phyloP scores from a whole-genome alignment of 306 rosid species.

The Medicago lupulina region DNA sequence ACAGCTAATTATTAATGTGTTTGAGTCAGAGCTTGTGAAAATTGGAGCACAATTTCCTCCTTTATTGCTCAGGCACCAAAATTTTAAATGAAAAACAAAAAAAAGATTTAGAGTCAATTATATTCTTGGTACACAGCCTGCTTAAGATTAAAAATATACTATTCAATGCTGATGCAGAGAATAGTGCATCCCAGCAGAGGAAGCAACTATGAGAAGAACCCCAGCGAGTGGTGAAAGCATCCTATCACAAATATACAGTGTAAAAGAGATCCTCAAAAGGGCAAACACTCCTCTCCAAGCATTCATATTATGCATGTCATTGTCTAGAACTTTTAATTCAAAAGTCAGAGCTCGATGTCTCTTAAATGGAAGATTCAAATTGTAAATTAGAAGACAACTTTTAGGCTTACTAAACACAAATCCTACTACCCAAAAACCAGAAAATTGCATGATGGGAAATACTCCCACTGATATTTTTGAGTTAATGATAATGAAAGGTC shows the following conservation, averaged over 20 bases:
- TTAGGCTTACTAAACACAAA: neutral
- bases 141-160: neutral
- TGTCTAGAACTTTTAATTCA: neutral
- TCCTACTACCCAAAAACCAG: neutral
- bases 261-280: neutral
- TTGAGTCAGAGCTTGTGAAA: neutral
- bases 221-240: neutral
- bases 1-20: neutral
- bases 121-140: neutral
- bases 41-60: conserved; percentile 7
- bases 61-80: neutral
- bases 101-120: neutral
- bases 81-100: neutral
- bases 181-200: neutral
- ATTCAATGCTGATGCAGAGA: neutral
- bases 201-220: neutral
- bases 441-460: conserved; percentile 22
- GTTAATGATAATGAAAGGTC: conserved; percentile 10
- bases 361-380: conserved; percentile 4
- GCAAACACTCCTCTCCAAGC: neutral
- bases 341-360: conserved; percentile 15
- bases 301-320: neutral
- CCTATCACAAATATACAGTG: neutral
- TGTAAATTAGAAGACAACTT: conserved; percentile 12
- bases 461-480: conserved; percentile 11